A percentile compares a stretch with the other conserved stretches of the same genome.
phyloP scores from a whole-genome alignment of 495 filamentous ascomycete genomes.

The Lepidopterella palustris region DNA sequence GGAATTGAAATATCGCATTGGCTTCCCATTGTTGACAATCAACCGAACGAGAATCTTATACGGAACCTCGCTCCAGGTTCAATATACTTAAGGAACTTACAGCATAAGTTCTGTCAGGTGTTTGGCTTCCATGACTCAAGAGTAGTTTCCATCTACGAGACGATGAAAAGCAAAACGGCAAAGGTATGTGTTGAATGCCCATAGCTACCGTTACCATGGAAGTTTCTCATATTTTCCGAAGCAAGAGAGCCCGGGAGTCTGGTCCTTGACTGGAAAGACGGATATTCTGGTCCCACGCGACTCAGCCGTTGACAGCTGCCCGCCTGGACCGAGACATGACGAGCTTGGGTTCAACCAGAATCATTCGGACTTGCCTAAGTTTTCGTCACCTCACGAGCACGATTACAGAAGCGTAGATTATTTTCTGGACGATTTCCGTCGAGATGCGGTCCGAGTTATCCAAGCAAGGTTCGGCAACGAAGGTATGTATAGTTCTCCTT shows the following conservation, averaged over 20 bases:
- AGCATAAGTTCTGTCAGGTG: background rate
- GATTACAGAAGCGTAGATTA: no score
- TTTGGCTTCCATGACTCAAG: background rate
- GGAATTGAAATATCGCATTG: background rate
- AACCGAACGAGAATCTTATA: background rate
- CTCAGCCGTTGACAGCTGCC: background rate
- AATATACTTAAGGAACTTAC: background rate
- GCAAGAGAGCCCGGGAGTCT: background rate
- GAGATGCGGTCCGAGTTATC: no score
- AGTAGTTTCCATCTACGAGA: background rate
- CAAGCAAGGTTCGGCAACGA: no score
- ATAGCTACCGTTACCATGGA: no score
- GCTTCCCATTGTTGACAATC: background rate
- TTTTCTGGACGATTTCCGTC: no score
- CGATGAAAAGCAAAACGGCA: background rate
- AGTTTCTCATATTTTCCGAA: background rate
- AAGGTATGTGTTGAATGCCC: background rate
- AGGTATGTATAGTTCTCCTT: no score
- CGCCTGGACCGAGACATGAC: background rate
- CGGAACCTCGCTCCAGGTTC: background rate
- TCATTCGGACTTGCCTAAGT: background rate
- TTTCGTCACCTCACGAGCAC: no score
- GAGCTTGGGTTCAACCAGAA: background rate
- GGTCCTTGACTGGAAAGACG: background rate
- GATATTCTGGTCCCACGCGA: background rate